These are phyloP conservation scores for Botrytis porri DNA, from an alignment of 2,329 filamentous ascomycete genomes.

Conservation along the genomic window DNA sequence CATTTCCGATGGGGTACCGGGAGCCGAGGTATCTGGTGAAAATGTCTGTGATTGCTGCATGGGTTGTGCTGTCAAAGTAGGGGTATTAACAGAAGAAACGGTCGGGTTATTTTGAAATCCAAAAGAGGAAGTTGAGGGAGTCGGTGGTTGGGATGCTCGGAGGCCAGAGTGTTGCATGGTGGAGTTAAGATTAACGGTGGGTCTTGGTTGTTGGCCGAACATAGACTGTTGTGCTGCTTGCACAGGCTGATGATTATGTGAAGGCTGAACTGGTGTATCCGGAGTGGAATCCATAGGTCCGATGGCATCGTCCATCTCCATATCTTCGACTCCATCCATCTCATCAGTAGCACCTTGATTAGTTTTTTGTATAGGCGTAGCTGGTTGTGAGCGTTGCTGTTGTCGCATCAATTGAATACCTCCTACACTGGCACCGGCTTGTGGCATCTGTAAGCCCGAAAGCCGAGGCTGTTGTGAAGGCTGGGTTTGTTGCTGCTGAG, in stretches of 20 bases:
- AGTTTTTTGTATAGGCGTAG: constrained; percentile 35
- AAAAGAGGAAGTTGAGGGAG: constrained; percentile 73
- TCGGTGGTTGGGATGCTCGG: constrained; percentile 80
- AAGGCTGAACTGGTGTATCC: constrained; percentile 39
- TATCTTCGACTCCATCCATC: constrained; percentile 84
- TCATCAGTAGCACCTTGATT: constrained; percentile 48
- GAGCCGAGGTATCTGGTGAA: constrained; percentile 60
- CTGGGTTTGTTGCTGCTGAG: constrained; percentile 40
- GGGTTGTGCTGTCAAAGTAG: constrained; percentile 76
- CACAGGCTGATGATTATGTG: constrained; percentile 54
- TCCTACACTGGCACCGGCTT: constrained; percentile 33
- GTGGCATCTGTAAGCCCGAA: constrained; percentile 34
- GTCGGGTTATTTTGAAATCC: constrained; percentile 90
- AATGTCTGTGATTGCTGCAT: constrained; percentile 49
- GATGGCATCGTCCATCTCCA: constrained; percentile 91
- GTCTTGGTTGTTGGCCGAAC: constrained; percentile 62
- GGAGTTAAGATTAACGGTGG: constrained; percentile 72
- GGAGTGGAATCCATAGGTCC: constrained; percentile 63
- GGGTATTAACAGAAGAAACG: constrained; percentile 95
- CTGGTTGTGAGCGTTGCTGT: constrained; percentile 37
- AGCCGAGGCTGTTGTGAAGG: constrained; percentile 28
- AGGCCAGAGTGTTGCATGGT: constrained; percentile 74
- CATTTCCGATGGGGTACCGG: constrained; percentile 68
- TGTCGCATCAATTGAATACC: constrained; percentile 39
- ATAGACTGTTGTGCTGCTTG: constrained; percentile 65